phyloP scores from a whole-genome alignment of 2,329 filamentous ascomycete genomes.

The Exserohilum rostratum region DNA sequence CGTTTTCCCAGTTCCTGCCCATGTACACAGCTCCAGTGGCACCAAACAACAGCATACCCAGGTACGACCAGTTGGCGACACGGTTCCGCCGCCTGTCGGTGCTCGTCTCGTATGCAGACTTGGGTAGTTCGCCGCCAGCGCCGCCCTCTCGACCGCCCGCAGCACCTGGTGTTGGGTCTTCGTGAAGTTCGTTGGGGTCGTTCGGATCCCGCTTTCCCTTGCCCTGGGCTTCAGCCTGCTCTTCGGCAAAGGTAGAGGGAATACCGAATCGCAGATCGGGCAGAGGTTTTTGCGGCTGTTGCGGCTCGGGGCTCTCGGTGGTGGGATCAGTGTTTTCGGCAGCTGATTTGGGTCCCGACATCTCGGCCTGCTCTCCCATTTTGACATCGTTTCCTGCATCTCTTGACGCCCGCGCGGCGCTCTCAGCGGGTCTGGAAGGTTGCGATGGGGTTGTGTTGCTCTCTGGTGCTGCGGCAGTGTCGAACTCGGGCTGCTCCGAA shows the following conservation, averaged over 20 bases:
- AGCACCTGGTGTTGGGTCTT: conserved; percentile 54
- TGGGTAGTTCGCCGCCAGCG: conserved; percentile 71
- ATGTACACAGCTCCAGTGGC: conserved; percentile 72
- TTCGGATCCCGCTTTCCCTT: conserved; percentile 36
- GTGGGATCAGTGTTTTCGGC: conserved; percentile 46
- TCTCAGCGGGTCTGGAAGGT: conserved; percentile 33
- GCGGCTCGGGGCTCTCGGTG: conserved; percentile 46
- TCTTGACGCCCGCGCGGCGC: conserved; percentile 21
- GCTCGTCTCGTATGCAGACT: conserved; percentile 87
- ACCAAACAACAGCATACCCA: conserved; percentile 62
- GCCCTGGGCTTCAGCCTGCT: conserved; percentile 58
- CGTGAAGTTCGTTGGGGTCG: conserved; percentile 58
- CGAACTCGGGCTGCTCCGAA: conserved; percentile 47
- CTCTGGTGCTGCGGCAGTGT: conserved; percentile 20
- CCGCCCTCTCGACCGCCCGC: conserved; percentile 51
- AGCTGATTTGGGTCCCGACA: conserved; percentile 43
- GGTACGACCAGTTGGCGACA: conserved; percentile 77
- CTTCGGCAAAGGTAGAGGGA: conserved; percentile 84
- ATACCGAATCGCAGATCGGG: conserved; percentile 95
- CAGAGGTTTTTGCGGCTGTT: conserved; percentile 68
- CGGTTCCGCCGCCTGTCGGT: conserved; percentile 80
- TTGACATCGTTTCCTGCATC: conserved; percentile 27
- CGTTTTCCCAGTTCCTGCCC: conserved; percentile 82
- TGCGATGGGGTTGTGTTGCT: conserved; percentile 30
- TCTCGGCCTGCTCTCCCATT: conserved; percentile 45